phyloP scores from a whole-genome alignment of 2,329 filamentous ascomycete species.

The Grosmannia huntii region DNA sequence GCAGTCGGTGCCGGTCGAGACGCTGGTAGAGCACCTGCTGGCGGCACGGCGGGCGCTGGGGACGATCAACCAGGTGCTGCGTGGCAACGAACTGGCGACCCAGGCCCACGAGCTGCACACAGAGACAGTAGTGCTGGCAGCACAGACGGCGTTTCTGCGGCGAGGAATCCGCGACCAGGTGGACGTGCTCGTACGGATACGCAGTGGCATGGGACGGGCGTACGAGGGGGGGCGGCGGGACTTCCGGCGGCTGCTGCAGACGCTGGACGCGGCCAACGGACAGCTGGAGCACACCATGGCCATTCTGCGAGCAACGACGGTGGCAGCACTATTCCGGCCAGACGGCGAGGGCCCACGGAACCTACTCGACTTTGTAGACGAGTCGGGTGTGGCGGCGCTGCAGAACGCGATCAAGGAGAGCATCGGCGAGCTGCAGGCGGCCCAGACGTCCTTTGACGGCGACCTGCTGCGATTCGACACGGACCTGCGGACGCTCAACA shows the following conservation, averaged over 20 bases:
- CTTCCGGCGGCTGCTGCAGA: slow-evolving; percentile 47
- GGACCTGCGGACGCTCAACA: slow-evolving; percentile 54
- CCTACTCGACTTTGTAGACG: slow-evolving; percentile 66
- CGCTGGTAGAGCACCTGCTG: slow-evolving; percentile 71
- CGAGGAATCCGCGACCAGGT: slow-evolving; percentile 46
- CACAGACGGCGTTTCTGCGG: slow-evolving; percentile 56
- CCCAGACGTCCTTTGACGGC: slow-evolving; percentile 62
- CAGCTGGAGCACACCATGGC: slow-evolving; percentile 54
- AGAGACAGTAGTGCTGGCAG: slow-evolving; percentile 60
- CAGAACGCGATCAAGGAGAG: slow-evolving; percentile 54
- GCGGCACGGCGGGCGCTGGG: slow-evolving; percentile 78
- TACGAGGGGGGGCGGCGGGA: slow-evolving; percentile 47
- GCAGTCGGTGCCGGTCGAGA: slow-evolving; percentile 45
- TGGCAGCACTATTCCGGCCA: slow-evolving; percentile 52
- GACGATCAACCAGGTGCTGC: slow-evolving; percentile 69
- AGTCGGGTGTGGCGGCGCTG: slow-evolving; percentile 53
- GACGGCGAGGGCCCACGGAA: slow-evolving; percentile 44
- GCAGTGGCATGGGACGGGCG: slow-evolving; percentile 37
- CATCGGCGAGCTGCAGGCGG: slow-evolving; percentile 56
- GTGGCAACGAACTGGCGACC: slow-evolving; percentile 76
- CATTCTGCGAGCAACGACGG: slow-evolving; percentile 48
- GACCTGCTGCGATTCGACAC: slow-evolving; percentile 64
- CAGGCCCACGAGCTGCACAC: slow-evolving; percentile 64
- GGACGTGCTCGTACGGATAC: slow-evolving; percentile 36
- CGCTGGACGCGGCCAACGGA: slow-evolving; percentile 53